These are phyloP conservation scores for Trametes punicea DNA, from an alignment of 768 basidiomycete genomes.

Conservation along the genomic window DNA sequence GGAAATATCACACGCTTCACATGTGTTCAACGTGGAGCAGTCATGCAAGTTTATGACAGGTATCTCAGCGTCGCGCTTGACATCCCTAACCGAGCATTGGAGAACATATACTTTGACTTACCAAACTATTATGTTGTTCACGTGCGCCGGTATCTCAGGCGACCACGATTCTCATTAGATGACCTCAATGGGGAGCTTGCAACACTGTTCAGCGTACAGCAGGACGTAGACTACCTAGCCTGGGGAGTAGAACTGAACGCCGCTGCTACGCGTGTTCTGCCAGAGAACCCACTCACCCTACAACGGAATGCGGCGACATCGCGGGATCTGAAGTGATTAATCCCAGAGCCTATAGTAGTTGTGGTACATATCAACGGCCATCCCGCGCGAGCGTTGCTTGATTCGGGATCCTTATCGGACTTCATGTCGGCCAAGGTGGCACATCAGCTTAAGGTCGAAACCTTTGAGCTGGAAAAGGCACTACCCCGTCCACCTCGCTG, in stretches of 20 bases:
- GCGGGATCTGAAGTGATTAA: not conserved
- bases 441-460: slow-evolving; percentile 25
- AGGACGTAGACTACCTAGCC: not conserved
- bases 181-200: not conserved
- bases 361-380: slow-evolving; percentile 22
- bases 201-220: not conserved
- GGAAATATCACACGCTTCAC: not conserved
- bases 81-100: not conserved
- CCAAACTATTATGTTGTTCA: not conserved
- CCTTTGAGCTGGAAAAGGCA: slow-evolving; percentile 21
- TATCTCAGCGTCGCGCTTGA: not conserved
- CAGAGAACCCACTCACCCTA: not conserved
- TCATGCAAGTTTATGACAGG: not conserved
- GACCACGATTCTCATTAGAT: not conserved
- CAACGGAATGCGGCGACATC: slow-evolving; percentile 5
- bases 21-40: not conserved
- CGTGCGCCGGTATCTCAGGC: not conserved
- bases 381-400: slow-evolving; percentile 18
- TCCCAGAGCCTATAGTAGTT: slow-evolving; percentile 17
- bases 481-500: slow-evolving; percentile 31
- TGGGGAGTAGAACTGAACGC: not conserved
- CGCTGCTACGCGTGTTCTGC: not conserved
- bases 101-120: slow-evolving; percentile 3
- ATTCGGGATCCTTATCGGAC: slow-evolving; percentile 31
- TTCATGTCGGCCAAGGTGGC: slow-evolving; percentile 31